phyloP scores from a whole-genome alignment of 805 yeast species.

The Candida broadrunensis region DNA sequence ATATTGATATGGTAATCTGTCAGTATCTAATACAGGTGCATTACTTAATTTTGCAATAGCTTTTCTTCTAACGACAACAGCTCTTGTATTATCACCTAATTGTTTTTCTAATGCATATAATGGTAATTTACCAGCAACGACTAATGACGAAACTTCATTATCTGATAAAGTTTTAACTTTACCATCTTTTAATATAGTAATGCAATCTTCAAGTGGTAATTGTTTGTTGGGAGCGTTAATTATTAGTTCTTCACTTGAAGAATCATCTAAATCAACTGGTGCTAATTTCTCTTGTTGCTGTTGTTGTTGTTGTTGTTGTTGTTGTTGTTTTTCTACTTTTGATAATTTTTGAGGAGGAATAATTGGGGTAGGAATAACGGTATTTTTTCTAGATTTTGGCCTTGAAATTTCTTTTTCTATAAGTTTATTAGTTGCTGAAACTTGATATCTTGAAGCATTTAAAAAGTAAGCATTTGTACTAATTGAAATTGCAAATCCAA shows the following conservation, averaged over 20 bases:
- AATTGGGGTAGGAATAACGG: slow-evolving; percentile 5
- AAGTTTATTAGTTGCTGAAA: slow-evolving; percentile 40
- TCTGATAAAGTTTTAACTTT: slow-evolving; percentile 61
- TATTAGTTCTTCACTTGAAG: slow-evolving; percentile 30
- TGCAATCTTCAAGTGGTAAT: slow-evolving; percentile 63
- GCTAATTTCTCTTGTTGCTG: not conserved
- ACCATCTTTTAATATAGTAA: slow-evolving; percentile 65
- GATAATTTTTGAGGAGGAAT: slow-evolving; percentile 2
- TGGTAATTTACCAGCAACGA: slow-evolving; percentile 76
- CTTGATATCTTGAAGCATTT: slow-evolving; percentile 76
- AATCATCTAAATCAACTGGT: slow-evolving; percentile 11
- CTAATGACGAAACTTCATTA: slow-evolving; percentile 72
- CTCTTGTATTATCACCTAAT: slow-evolving; percentile 83
- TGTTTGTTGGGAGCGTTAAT: slow-evolving; percentile 17
- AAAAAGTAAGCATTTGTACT: slow-evolving; percentile 81
- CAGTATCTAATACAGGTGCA: slow-evolving; percentile 73
- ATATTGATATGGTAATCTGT: slow-evolving; percentile 71
- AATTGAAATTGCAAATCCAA: slow-evolving; percentile 70
- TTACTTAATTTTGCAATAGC: slow-evolving; percentile 83
- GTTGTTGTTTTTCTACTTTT: not conserved
- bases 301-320: slow-evolving; percentile 1
- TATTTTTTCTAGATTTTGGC: slow-evolving; percentile 15
- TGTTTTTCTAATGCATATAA: slow-evolving; percentile 93
- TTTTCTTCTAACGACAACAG: slow-evolving; percentile 88
- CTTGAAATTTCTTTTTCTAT: slow-evolving; percentile 36